Base-by-base conservation (phyloP, 1,139 yeast genomes). In the Trichomonascaceae sp. region DNA sequence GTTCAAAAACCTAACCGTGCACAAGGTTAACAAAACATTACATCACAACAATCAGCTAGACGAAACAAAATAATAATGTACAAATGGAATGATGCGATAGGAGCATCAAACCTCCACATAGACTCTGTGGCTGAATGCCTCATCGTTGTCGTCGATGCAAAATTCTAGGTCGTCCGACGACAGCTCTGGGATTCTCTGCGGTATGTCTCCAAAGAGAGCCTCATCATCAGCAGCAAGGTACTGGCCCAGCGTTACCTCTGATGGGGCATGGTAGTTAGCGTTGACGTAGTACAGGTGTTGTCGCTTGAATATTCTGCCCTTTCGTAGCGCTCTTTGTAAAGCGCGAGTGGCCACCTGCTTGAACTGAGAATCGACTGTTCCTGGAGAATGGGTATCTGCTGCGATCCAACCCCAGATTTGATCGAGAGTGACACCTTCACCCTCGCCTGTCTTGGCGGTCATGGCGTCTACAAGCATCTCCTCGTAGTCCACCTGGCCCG, bases 321-420 rank as follows among this genome's bases (percentile, higher is more conserved):
- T 43, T 22, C 62, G 43, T 13, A 57, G 45, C 3, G 56, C 60
- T 5, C 62, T 40, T 36, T 58, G 62, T 22, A 58, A 39, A 4
- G 62, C 62, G 17, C 62, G 45, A 8, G 58, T 52, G 1, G 60
- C 59, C 1, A 58, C 47, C 37, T 57, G 61, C 27, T 54, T 46
- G 40, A 57, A 56, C 3, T 54, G 37, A 4, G 58, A 50, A 34
- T 56, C 58, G n/a, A 57, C 50, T 2, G 51, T 48, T 17, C 44
- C 43, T 2, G 51, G 43, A 4, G 50, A 42, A 16, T 47, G 45
- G 3, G 53, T 47, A 35, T 56, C 58, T 13, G 40, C 38, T 11
- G 53, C 55, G 4, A 57, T 46, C 51, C 59, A 56, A 11, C 44
- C 40, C 59, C 59, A 56, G 11, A 58, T 51, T 34, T 56, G 57